Base-by-base conservation (phyloP, 2,329 filamentous ascomycete genomes). In the Leptographium procerum region DNA sequence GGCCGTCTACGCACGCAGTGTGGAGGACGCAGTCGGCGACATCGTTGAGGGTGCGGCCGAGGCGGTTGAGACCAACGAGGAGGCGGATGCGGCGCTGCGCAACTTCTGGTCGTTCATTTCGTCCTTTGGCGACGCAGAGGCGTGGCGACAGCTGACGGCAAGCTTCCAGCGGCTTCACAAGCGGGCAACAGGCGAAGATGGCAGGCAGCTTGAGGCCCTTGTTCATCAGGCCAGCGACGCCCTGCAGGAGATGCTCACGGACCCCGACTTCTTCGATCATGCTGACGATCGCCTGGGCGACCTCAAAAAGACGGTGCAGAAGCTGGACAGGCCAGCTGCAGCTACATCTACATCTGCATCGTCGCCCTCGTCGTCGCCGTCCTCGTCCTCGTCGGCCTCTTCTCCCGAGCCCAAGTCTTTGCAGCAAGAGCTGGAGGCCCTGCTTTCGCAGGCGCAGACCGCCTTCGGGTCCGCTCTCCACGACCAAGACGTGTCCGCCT, bases 221-320 rank as follows among this genome's bases (percentile, higher is more conserved):
- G 82, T 95, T 68, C 78, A 78, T 26, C 83, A 95, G 52, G 75
- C 91, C 33, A 88, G 87, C 13, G 82, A 85, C 57, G 82, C 88
- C 4, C 71, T 96, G 5, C 87, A 95, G 66, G 85, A 87, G 62
- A 85, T 96, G 69, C 75, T 97, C 48, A 94, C 85, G 0, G 88
- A 96, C 61, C 91, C 92, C 0, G 81, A 85, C 4, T 96, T 96
- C 71, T 89, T 95, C 66, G 87, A 91, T 52, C 79, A 89, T 45
- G 84, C 84, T 0, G 83, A 87, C 28, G 70, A 77, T 54, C 76
- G 77, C 11, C 71, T 85, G 43, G 70, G 76, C 16, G 71, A 77
- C 3, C 64, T 86, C 7, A 75, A 80, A 33, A 70, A 72, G 13
- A 78, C 80, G 65, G 77, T 79, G 5, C 81, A 85, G 61, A 83